phyloP scores from a whole-genome alignment of 1,284 basidiomycete species.

The Inonotus hispidus region DNA sequence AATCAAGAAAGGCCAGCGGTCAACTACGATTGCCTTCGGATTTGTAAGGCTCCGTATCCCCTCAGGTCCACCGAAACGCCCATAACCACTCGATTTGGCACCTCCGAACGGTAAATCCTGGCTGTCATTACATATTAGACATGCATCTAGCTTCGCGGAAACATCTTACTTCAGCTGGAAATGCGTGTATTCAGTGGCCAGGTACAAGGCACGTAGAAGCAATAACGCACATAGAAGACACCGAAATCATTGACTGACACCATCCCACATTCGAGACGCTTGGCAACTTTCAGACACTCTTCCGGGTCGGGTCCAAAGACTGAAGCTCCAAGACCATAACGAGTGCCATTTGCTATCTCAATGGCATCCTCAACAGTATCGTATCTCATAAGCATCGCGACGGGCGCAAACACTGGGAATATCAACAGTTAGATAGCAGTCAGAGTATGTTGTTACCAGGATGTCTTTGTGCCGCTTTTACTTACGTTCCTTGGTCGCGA shows the following conservation, averaged over 20 bases:
- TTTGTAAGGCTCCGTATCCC: conserved; percentile 84
- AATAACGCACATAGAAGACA: conserved; percentile 77
- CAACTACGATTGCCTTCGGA: conserved; percentile 81
- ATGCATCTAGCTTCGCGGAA: conserved; percentile 4
- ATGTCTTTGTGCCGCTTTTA: conserved; percentile 18
- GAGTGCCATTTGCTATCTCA: conserved; percentile 78
- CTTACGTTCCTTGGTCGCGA: conserved; percentile 78
- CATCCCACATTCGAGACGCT: conserved; percentile 87
- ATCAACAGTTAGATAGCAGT: neutral
- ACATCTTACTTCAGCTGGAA: conserved; percentile 55
- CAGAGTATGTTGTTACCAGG: conserved; percentile 11
- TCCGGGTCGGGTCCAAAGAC: conserved; percentile 86
- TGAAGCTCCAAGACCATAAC: conserved; percentile 90
- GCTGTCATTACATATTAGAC: conserved; percentile 37
- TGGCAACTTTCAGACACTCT: conserved; percentile 74
- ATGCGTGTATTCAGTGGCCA: neutral
- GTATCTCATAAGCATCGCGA: conserved; percentile 82
- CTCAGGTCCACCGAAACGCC: conserved; percentile 90
- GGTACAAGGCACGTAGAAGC: conserved; percentile 4
- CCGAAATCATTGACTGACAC: conserved; percentile 95
- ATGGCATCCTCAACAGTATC: conserved; percentile 79
- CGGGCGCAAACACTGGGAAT: conserved; percentile 76
- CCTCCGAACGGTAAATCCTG: conserved; percentile 96
- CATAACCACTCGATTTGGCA: conserved; percentile 84
- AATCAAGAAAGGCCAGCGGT: conserved; percentile 77